Conservation (phyloP, 768 basidiomycete species). For the Mycena rebaudengoi region DNA sequence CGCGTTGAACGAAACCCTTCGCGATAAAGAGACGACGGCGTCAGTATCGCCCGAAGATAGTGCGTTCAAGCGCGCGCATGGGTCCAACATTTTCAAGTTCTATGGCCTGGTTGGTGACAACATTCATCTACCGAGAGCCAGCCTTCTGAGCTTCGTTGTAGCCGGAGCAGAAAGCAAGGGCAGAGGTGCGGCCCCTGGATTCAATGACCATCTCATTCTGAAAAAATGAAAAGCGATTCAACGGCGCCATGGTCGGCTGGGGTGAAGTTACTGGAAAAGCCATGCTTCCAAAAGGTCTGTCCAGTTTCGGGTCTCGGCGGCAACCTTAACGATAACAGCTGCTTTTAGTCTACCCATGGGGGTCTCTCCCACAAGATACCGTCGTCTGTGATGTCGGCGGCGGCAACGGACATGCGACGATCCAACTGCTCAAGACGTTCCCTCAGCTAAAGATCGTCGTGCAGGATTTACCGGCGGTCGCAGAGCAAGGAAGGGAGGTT, state of each 20-base stretch:
- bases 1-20: conserved; percentile 43
- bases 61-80: conserved; percentile 27
- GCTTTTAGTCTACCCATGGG: conserved; percentile 46
- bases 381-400: conserved; percentile 51
- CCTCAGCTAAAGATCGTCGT: conserved; percentile 45
- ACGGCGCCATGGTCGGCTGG: conserved; percentile 42
- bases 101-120: conserved; percentile 16
- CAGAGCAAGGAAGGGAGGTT: conserved; percentile 40
- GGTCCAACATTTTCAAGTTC: conserved; percentile 26
- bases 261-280: conserved; percentile 36
- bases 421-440: conserved; percentile 41
- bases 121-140: neutral
- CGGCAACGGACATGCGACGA: conserved; percentile 44
- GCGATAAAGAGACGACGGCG: conserved; percentile 36
- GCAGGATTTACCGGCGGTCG: conserved; percentile 44
- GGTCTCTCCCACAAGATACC: conserved; percentile 32
- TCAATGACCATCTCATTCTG: neutral
- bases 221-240: conserved; percentile 32
- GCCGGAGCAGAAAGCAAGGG: conserved; percentile 27
- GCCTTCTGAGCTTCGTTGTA: neutral
- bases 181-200: conserved; percentile 4
- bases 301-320: neutral
- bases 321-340: neutral
- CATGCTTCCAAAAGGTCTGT: conserved; percentile 38
- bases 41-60: neutral